Evolutionary conservation across 1,284 basidiomycete species (phyloP).

Genomic region (Rhodotorula glutinis): DNA sequence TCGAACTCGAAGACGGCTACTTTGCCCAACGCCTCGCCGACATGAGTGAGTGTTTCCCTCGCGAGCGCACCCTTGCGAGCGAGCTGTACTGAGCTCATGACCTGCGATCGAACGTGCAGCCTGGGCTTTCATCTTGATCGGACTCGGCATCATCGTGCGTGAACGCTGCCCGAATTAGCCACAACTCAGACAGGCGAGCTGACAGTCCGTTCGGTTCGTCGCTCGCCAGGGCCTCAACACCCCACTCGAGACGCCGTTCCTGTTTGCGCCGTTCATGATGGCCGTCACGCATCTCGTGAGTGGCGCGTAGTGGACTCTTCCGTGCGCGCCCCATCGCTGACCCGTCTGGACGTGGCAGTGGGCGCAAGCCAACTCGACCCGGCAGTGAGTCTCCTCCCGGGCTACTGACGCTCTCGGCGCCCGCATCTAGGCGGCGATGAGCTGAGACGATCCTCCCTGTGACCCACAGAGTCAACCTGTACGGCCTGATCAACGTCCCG

Average conservation of each 20-base stretch:
- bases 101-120: slow-evolving; percentile 13
- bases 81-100: too few species aligned
- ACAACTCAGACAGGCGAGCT: background rate
- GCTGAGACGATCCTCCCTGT: slow-evolving; percentile 15
- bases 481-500: slow-evolving; percentile 69
- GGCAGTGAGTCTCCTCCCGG: slow-evolving; percentile 16
- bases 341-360: slow-evolving; percentile 1
- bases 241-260: slow-evolving; percentile 60
- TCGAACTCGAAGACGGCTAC: slow-evolving; percentile 62
- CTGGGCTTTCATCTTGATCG: slow-evolving; percentile 51
- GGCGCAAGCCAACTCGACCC: slow-evolving; percentile 38
- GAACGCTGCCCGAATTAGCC: background rate
- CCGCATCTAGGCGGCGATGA: background rate
- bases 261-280: slow-evolving; percentile 65
- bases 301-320: too few species aligned
- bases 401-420: background rate
- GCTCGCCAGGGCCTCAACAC: slow-evolving; percentile 56
- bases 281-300: slow-evolving; percentile 61
- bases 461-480: slow-evolving; percentile 57
- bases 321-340: background rate
- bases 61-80: background rate
- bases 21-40: slow-evolving; percentile 64
- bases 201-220: background rate
- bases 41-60: slow-evolving; percentile 62
- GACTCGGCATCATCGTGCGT: slow-evolving; percentile 54